A percentile compares a stretch with the other conserved stretches of the same genome.
Conservation (phyloP, 1,139 yeast genomes). For the Pichia sp. region DNA sequence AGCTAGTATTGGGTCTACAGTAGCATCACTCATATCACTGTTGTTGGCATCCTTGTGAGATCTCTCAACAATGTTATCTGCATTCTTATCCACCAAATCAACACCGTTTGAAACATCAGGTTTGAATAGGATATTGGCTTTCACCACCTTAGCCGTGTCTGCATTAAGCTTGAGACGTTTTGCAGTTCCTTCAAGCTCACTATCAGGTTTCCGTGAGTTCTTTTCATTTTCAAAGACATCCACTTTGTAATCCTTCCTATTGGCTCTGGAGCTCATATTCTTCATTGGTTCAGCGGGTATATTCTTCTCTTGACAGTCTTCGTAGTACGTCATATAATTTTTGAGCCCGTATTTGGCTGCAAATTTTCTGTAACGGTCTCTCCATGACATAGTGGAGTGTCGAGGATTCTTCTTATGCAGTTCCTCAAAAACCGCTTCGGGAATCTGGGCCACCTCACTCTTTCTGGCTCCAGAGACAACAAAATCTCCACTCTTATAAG, state of each 20-base stretch:
- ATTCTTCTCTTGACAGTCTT: slow-evolving; percentile 32
- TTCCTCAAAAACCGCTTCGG: slow-evolving; percentile 39
- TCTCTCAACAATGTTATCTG: neutral
- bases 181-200: neutral
- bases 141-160: neutral
- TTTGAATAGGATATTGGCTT: too few relatives aligned
- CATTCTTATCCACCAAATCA: slow-evolving; percentile 1
- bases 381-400: slow-evolving; percentile 65
- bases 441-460: slow-evolving; percentile 26
- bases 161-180: neutral
- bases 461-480: slow-evolving; percentile 18
- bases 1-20: neutral
- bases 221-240: slow-evolving; percentile 11
- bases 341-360: slow-evolving; percentile 54
- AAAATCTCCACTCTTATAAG: slow-evolving; percentile 18
- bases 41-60: neutral
- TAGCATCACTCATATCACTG: neutral
- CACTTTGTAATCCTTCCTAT: slow-evolving; percentile 14
- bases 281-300: slow-evolving; percentile 48
- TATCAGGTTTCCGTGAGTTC: neutral
- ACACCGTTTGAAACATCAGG: too few relatives aligned
- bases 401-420: slow-evolving; percentile 38
- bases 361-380: slow-evolving; percentile 69
- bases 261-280: slow-evolving; percentile 32
- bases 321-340: slow-evolving; percentile 50